A percentile compares a stretch with the other conserved stretches of the same genome.
These are phyloP conservation scores for Paraconiothyrium brasiliense DNA, from an alignment of 2,329 filamentous ascomycete genomes.

Conservation along the genomic window DNA sequence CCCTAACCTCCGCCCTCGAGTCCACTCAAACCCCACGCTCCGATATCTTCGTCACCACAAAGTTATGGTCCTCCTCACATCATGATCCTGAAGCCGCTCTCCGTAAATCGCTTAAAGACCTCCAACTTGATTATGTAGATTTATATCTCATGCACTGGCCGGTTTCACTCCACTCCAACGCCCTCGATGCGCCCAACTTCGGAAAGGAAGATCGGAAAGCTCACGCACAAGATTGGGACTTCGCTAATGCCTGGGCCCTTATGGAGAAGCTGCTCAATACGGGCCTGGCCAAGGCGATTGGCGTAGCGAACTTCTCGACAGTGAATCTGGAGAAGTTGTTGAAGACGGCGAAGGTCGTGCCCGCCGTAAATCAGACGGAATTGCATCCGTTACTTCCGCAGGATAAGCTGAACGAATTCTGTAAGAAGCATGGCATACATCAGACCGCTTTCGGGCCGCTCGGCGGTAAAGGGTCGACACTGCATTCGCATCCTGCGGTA, in stretches of 20 bases:
- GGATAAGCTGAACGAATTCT: slow-evolving; percentile 69
- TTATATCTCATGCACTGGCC: slow-evolving; percentile 75
- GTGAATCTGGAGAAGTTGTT: slow-evolving; percentile 76
- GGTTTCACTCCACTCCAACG: slow-evolving; percentile 21
- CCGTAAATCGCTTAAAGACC: slow-evolving; percentile 67
- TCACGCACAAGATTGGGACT: slow-evolving; percentile 17
- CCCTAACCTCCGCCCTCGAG: slow-evolving; percentile 55
- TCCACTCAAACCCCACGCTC: slow-evolving; percentile 68
- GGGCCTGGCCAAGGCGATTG: slow-evolving; percentile 21
- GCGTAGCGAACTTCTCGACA: slow-evolving; percentile 56
- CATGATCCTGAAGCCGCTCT: slow-evolving; percentile 64
- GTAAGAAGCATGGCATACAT: slow-evolving; percentile 75
- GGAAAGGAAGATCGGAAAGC: slow-evolving; percentile 52
- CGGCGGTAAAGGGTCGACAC: slow-evolving; percentile 47
- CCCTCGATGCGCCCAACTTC: slow-evolving; percentile 20
- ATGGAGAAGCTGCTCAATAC: slow-evolving; percentile 46
- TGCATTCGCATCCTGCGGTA: slow-evolving; percentile 60
- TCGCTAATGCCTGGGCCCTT: slow-evolving; percentile 28
- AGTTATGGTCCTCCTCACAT: slow-evolving; percentile 79
- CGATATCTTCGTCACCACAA: slow-evolving; percentile 78
- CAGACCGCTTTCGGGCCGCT: slow-evolving; percentile 76
- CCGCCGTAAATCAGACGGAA: slow-evolving; percentile 81
- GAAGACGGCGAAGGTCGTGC: slow-evolving; percentile 68
- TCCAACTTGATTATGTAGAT: slow-evolving; percentile 72
- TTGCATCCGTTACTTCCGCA: slow-evolving; percentile 65